Evolutionary conservation across 345 rosid genomes (phyloP), one percentile per base, ranked within the genome.

Genomic region (Eutrema yunnanense): DNA sequence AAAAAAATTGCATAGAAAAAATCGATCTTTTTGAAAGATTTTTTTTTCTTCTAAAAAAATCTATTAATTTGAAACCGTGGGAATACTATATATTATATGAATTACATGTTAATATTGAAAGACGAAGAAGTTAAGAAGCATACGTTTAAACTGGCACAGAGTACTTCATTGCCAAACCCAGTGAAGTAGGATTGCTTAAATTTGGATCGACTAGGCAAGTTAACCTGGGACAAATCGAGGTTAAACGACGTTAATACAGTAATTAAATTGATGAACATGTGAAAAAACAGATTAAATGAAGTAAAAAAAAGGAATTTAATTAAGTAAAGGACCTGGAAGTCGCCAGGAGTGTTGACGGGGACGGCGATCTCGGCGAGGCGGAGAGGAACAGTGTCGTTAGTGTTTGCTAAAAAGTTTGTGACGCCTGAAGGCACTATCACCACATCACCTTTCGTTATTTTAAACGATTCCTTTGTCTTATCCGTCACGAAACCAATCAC

Each of bases 81-180:
- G 26, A 22, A 2, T 22, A 22, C 26, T 22, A 22, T 22, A 22
- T 22, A 22, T 22, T 22, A 22, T 22, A 22, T 22, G 1, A 22
- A 22, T 22, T 2, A 22, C 26, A 22, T 41, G 11, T n/a, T 2
- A 37, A 57, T 22, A 46, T 32, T 41, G 3, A 53, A 11, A 29
- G 33, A 49, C 1, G 9, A 30, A 3, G 26, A 44, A 65, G 29
- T n/a, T 22, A 26, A 38, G 62, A 4, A 47, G 10, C 68, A 12
- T 76, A 81, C 92, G 57, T 83, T 76, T 27, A 87, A 76, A 69
- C 88, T 78, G 12, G 83, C 66, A 69, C 79, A 73, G 10, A 86
- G 84, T 22, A 86, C 36, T 13, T 82, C 72, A 2, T 30, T 47
- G 65, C 82, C 78, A 72, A 87, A 84, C 13, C 64, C 84, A 9